Evolutionary conservation across 2,329 filamentous ascomycete genomes (phyloP), one percentile per base, ranked within the genome.

Genomic region (Dendryphion nanum): DNA sequence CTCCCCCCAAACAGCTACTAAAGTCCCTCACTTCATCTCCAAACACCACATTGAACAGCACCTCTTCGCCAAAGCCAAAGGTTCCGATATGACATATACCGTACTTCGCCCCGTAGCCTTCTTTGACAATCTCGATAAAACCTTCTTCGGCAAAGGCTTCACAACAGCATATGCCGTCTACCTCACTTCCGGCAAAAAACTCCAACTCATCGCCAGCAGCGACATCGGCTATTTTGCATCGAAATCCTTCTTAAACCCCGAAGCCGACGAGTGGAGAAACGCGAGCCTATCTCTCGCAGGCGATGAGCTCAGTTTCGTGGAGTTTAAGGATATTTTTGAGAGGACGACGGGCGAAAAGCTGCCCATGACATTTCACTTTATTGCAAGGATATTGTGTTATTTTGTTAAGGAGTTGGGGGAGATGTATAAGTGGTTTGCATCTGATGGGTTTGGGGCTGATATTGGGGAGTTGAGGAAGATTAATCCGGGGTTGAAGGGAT

Each of bases 11-110:
- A 72, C 73, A 31, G 66, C 72, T 0, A 83, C 81, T 0, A 53
- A 69, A 2, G 67, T 84, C 24, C 76, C 78, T 0, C 80, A 85
- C 53, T 85, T 85, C 53, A 69, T 69, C 40, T 71, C 59, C 51
- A 85, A 85, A 57, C 70, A 78, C 53, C 61, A 72, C 7, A 77
- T 84, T 47, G 82, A 85, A 61, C 63, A 75, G 37, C 69, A 84
- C 42, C 72, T 85, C 7, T 63, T 74, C 28, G 60, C 70, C 14
- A 50, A 44, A 39, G 28, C 38, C 12, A 31, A 72, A 24, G 61
- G 57, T 3, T 10, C 10, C 3, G 44, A 63, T 2, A 78, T 81
- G 76, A 61, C 56, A 4, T 84, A 75, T 71, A 81, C 76, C 0
- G 72, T 83, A 18, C 64, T 84, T 1, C 74, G 79, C 2, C 81